Base-by-base conservation (phyloP, 805 yeast genomes). In the Wilhelminamyces savonicus region DNA sequence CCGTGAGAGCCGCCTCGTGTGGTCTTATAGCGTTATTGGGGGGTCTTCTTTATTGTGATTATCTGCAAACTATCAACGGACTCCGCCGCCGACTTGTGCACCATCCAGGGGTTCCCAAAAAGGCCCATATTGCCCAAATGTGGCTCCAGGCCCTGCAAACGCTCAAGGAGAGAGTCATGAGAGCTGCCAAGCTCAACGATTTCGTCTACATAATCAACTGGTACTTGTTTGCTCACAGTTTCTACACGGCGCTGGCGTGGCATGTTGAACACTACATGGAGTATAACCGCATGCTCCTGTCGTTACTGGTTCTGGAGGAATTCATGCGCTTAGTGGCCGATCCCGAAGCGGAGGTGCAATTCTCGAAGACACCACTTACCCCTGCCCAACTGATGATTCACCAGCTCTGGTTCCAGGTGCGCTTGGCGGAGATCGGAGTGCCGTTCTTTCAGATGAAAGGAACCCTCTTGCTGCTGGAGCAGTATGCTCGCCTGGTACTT, bases 371-470 rank as follows among this genome's bases (percentile, higher is more conserved):
- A 31, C 40, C 7, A 22, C 13, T 2, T 21, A 31, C 5, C 36
- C 14, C 10, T 5, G 7, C 23, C n/a, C n/a, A 5, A 9, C 6
- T 9, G 23, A 21, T 5, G 52, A 43, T 28, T 48, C 45, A 24
- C 37, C 32, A 15, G 9, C 44, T 39, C 24, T 54, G 59, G 60
- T 36, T 49, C n/a, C 49, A 51, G 30, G 29, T 54, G n/a, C 33
- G 57, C 23, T 27, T 47, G n/a, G 35, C 50, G n/a, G 59, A 52
- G 28, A 27, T 52, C 16, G 53, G 48, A 18, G 39, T 36, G 16
- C 38, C 55, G 13, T 54, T 45, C 32, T 52, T 52, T 37, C 61
- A 52, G 31, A 41, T 42, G 22, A 48, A 49, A 26, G 56, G 56
- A 1, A 40, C 54, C 7, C 41, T 54, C 17, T 29, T 54, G 23